Percentiles rank a stretch among this genome's conserved stretches.
phyloP scores from a whole-genome alignment of 225 moss, liverwort and hornwort genomes.

The Polytrichum formosum region DNA sequence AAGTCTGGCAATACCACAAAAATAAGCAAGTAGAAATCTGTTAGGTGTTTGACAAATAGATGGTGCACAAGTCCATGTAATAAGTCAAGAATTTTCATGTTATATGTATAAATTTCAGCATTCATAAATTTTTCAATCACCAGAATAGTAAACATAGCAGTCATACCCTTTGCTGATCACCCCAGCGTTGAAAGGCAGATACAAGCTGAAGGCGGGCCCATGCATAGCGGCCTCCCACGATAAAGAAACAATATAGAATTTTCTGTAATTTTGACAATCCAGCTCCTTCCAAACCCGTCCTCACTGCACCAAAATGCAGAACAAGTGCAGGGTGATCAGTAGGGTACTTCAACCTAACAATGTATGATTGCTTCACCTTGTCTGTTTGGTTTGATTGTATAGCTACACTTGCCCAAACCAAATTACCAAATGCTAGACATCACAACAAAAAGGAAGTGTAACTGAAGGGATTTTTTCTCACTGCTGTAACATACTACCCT shows the following conservation, averaged over 20 bases:
- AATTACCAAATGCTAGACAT: too few species aligned
- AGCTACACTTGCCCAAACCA: too few species aligned
- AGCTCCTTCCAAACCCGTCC: constrained; percentile 86
- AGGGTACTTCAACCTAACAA: neutral
- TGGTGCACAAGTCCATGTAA: too few species aligned
- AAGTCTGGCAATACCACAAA: constrained; percentile 53
- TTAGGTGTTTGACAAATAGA: too few species aligned
- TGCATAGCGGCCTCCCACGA: constrained; percentile 92
- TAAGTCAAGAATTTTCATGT: too few species aligned
- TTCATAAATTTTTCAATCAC: too few species aligned
- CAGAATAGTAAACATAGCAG: neutral
- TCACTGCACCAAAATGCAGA: constrained; percentile 42
- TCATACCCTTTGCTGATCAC: constrained; percentile 77
- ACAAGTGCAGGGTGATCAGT: neutral
- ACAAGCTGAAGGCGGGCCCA: constrained; percentile 93
- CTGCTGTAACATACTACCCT: neutral
- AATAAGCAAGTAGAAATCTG: neutral
- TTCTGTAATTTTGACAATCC: constrained; percentile 89
- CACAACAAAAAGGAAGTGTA: too few species aligned
- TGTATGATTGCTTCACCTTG: too few species aligned
- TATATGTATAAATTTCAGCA: too few species aligned
- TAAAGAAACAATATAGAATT: constrained; percentile 72
- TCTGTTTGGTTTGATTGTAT: too few species aligned
- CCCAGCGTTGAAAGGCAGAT: constrained; percentile 98
- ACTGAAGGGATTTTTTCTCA: neutral